Base-by-base conservation (phyloP, 495 filamentous ascomycete genomes). In the Penicillium ucsense region DNA sequence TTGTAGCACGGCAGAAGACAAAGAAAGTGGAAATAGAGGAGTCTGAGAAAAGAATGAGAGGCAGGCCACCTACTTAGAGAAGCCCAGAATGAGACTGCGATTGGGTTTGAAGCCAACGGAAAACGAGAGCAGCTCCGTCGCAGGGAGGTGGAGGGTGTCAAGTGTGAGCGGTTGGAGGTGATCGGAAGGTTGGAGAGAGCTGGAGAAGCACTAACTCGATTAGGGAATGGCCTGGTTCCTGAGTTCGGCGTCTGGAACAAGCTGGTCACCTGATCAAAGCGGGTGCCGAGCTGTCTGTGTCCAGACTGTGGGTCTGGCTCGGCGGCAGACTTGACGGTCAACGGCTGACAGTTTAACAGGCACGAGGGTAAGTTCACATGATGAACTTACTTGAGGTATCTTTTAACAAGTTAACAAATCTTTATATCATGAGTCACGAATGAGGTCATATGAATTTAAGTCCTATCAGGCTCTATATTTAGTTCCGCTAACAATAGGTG, bases 41-140 rank as follows among this genome's bases (percentile, higher is more conserved):
- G 1, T 20, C 20, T 20, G 20, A 43, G 46, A 53, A 45, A 50
- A 8, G 37, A 39, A 46, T 59, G 46, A 46, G 50, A 63, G 60
- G 54, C 50, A 69, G 64, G 67, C 66, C 52, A 72, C 69, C 69
- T 72, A 72, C 68, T 20, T 70, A 72, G 65, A 72, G 66, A 72
- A 68, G 65, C 68, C 68, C 60, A 45, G 20, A 36, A 43, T 33
- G 36, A 48, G 54, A 51, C 48, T 49, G 49, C 48, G 49, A 60
- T 57, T 55, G 57, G 41, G 46, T 47, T 42, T 30, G 46, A 46
- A 47, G 35, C 44, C 38, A 47, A 41, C 31, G 28, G 31, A 34
- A 43, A 47, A 41, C 31, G 28, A 35, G 34, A 43, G 38, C 43
- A 55, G 50, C 51, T 47, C 29, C 46, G 52, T 50, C 47, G 41